Percentiles rank a stretch among this genome's conserved stretches.
phyloP scores from a whole-genome alignment of 495 filamentous ascomycete genomes.

The Entonaema liquescens region DNA sequence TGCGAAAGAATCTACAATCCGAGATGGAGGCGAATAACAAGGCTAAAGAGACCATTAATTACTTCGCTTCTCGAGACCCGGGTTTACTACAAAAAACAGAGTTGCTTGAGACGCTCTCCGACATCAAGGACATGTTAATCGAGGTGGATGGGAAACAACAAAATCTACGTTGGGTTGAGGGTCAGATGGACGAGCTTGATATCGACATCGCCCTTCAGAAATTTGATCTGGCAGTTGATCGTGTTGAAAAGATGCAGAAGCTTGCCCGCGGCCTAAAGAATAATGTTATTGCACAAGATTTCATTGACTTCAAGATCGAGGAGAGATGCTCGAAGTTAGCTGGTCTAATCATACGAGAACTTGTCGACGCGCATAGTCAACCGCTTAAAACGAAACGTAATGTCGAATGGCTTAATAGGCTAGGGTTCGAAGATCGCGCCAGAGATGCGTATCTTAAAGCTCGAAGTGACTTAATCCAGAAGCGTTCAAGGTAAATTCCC shows the following conservation, averaged over 20 bases:
- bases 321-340: conserved; percentile 84
- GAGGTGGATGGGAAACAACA: conserved; percentile 97
- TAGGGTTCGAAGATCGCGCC: conserved; percentile 91
- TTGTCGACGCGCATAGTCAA: conserved; percentile 77
- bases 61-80: conserved; percentile 75
- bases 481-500: conserved; percentile 75
- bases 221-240: conserved; percentile 83
- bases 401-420: conserved; percentile 79
- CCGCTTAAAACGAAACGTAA: conserved; percentile 73
- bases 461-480: conserved; percentile 75
- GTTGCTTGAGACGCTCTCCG: conserved; percentile 71
- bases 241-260: conserved; percentile 82
- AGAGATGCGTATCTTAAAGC: conserved; percentile 85
- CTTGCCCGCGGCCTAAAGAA: conserved; percentile 81
- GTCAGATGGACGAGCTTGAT: conserved; percentile 94
- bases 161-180: conserved; percentile 93
- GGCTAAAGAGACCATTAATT: conserved; percentile 80
- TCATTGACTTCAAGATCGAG: conserved; percentile 88
- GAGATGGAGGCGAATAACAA: conserved; percentile 84
- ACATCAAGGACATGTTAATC: conserved; percentile 81
- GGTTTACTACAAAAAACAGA: conserved; percentile 77
- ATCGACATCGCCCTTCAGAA: conserved; percentile 92
- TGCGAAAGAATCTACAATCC: conserved; percentile 80
- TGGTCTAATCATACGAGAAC: conserved; percentile 72
- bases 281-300: conserved; percentile 84